phyloP scores from a whole-genome alignment of 2,329 filamentous ascomycete genomes.

The Nakataea oryzae region DNA sequence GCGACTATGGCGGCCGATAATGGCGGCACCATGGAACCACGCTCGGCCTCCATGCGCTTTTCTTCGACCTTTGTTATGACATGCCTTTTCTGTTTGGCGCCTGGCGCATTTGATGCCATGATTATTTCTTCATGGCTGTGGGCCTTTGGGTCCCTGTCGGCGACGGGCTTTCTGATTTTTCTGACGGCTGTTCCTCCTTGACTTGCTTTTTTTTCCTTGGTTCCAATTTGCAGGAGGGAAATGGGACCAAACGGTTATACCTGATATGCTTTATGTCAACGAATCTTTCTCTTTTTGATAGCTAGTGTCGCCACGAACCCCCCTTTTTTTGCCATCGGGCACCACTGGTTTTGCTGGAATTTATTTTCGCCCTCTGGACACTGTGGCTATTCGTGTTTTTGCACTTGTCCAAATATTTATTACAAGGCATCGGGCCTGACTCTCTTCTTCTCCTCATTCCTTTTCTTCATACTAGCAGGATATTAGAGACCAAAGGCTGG shows the following conservation, averaged over 20 bases:
- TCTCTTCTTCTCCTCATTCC: too few relatives aligned
- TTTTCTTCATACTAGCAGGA: not conserved
- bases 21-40: not conserved
- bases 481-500: not conserved
- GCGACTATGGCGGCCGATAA: constrained; percentile 38
- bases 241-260: not conserved
- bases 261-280: not conserved
- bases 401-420: not conserved
- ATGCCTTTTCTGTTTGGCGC: not conserved
- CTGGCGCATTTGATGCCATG: not conserved
- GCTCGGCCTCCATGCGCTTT: not conserved
- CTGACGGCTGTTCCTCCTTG: not conserved
- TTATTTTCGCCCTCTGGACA: not conserved
- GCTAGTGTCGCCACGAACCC: too few relatives aligned
- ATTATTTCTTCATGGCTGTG: not conserved
- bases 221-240: not conserved
- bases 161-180: not conserved
- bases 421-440: too few relatives aligned
- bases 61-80: constrained; percentile 3
- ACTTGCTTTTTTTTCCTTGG: not conserved
- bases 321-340: not conserved
- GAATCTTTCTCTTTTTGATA: not conserved
- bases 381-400: not conserved
- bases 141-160: not conserved
- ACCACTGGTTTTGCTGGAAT: not conserved